phyloP scores from a whole-genome alignment of 169 alveolate genomes.

The Cryptosporidium viatorum region DNA sequence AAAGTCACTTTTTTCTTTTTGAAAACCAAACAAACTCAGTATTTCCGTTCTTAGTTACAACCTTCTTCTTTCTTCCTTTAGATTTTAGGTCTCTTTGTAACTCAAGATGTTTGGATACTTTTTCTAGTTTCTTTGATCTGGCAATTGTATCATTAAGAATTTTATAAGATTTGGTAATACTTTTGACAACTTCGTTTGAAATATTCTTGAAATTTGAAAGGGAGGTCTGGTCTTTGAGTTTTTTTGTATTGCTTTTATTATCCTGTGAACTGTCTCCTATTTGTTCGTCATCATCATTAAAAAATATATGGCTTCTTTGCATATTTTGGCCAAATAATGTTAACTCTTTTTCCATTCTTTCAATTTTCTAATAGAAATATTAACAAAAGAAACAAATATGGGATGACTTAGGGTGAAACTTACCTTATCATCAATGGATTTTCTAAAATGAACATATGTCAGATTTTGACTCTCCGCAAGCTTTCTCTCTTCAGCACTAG shows the following conservation, averaged over 20 bases:
- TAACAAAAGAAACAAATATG: background rate
- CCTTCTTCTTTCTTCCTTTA: slow-evolving; percentile 48
- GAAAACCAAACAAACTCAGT: slow-evolving; percentile 51
- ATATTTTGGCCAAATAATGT: slow-evolving; percentile 40
- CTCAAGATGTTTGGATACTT: slow-evolving; percentile 32
- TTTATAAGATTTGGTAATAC: slow-evolving; percentile 38
- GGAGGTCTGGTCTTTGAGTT: background rate
- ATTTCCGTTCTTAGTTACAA: slow-evolving; percentile 17
- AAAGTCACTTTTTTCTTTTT: slow-evolving; percentile 42
- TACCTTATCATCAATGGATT: slow-evolving; percentile 61
- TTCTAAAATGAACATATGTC: slow-evolving; percentile 36
- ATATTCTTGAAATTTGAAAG: background rate
- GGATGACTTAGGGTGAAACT: background rate
- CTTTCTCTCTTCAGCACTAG: slow-evolving; percentile 38
- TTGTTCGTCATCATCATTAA: slow-evolving; percentile 27
- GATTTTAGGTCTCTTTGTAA: slow-evolving; percentile 28
- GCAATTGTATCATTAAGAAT: slow-evolving; percentile 44
- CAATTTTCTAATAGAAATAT: slow-evolving; percentile 40
- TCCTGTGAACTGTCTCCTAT: background rate
- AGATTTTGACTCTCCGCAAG: slow-evolving; percentile 65
- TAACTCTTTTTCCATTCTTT: slow-evolving; percentile 46
- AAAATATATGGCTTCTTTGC: slow-evolving; percentile 40
- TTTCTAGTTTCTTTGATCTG: slow-evolving; percentile 26
- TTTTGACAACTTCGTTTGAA: slow-evolving; percentile 15
- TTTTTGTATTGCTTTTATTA: background rate